These are phyloP conservation scores for Gymnopilus junonius DNA, from an alignment of 768 basidiomycete species.

Conservation along the genomic window DNA sequence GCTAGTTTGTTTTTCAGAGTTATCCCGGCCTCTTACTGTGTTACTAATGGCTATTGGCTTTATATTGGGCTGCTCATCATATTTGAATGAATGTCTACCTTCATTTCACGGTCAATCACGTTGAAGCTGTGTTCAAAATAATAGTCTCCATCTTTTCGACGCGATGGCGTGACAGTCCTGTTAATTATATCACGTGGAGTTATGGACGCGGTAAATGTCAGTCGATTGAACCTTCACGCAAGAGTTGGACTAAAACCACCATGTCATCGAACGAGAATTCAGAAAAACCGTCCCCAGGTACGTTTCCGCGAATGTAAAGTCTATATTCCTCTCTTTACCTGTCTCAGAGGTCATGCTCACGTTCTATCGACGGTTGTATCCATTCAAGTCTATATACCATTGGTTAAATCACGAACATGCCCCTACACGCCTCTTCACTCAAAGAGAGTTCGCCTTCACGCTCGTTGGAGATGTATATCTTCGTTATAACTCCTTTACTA, in stretches of 20 bases:
- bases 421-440: constrained; percentile 81
- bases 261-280: constrained; percentile 6
- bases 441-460: constrained; percentile 96
- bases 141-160: no score
- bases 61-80: neutral
- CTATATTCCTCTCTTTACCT: neutral
- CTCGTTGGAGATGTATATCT: constrained; percentile 90
- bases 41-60: neutral
- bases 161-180: neutral
- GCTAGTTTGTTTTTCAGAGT: neutral
- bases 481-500: constrained; percentile 91
- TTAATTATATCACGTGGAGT: constrained; percentile 19
- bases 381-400: constrained; percentile 90
- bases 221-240: no score
- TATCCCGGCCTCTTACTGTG: neutral
- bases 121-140: no score
- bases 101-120: neutral
- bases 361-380: constrained; percentile 92
- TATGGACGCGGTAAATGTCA: constrained; percentile 17
- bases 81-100: neutral
- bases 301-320: neutral
- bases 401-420: constrained; percentile 95
- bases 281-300: constrained; percentile 27
- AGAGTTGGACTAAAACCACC: neutral
- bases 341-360: constrained; percentile 50